Percentiles rank a stretch among this genome's conserved stretches.
phyloP scores from a whole-genome alignment of 2,329 filamentous ascomycete genomes.

The Microsporum audouinii region DNA sequence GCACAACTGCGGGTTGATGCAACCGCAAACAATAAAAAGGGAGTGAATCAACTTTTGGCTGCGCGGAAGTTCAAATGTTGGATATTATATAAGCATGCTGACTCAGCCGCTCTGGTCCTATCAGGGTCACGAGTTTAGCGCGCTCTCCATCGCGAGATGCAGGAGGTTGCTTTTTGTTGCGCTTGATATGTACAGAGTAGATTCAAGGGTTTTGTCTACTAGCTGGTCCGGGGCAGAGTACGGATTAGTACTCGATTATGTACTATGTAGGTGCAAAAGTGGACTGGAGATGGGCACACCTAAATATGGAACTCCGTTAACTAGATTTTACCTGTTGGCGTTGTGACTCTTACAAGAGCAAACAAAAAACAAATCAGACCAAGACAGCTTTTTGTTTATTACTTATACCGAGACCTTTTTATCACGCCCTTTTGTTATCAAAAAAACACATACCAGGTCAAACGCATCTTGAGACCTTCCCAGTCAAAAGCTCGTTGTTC shows the following conservation, averaged over 20 bases:
- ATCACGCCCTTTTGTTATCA: constrained; percentile 6
- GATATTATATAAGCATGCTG: neutral
- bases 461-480: constrained; percentile 1
- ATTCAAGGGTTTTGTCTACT: too few species aligned
- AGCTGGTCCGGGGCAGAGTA: too few species aligned
- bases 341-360: neutral
- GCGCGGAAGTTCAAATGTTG: neutral
- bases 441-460: neutral
- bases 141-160: neutral
- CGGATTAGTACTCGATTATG: too few species aligned
- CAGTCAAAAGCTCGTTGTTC: neutral
- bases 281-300: too few species aligned
- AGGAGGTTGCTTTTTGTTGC: neutral
- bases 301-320: too few species aligned
- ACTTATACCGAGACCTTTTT: neutral
- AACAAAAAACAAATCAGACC: neutral
- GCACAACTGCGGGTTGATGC: neutral
- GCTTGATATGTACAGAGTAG: neutral
- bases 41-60: neutral
- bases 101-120: neutral
- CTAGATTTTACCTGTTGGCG: neutral
- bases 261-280: too few species aligned
- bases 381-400: constrained; percentile 2
- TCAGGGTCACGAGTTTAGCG: neutral
- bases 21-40: neutral